Percentiles rank a stretch among this genome's conserved stretches.
phyloP scores from a whole-genome alignment of 495 filamentous ascomycete species.

The Podospora didyma region DNA sequence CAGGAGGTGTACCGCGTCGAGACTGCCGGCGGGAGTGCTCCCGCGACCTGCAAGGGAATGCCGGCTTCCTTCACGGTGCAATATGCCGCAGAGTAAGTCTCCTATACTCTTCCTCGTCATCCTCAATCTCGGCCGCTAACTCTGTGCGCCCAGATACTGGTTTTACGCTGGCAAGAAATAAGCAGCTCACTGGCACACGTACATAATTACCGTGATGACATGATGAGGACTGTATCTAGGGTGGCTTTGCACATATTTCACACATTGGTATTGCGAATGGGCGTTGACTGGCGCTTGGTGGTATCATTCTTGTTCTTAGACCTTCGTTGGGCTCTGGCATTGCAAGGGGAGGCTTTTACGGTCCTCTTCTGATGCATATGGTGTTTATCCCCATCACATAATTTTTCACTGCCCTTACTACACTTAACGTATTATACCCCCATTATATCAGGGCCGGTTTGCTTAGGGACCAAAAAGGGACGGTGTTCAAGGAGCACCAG shows the following conservation, averaged over 20 bases:
- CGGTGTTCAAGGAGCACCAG: background rate
- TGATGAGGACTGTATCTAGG: constrained; percentile 13
- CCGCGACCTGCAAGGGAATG: constrained; percentile 68
- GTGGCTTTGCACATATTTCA: background rate
- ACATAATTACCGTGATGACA: background rate
- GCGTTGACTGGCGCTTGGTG: constrained; percentile 9
- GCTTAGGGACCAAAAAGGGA: background rate
- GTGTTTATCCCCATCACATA: too few species aligned
- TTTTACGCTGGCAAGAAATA: constrained; percentile 24
- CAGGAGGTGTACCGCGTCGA: constrained; percentile 80
- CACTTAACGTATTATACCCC: too few species aligned
- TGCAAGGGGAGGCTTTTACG: background rate
- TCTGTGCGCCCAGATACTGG: constrained; percentile 31
- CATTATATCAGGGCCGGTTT: background rate
- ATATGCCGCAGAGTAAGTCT: constrained; percentile 80
- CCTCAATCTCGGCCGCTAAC: constrained; percentile 4
- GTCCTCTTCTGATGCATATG: background rate
- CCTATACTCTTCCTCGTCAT: background rate
- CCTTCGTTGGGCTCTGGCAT: background rate
- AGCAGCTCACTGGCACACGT: background rate
- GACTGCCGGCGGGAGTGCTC: constrained; percentile 78
- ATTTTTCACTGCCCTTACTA: too few species aligned
- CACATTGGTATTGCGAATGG: constrained; percentile 4
- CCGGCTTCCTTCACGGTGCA: constrained; percentile 60
- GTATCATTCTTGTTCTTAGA: constrained; percentile 3